Evolutionary conservation across 805 yeast genomes (phyloP), one percentile per base, ranked within the genome.

Genomic region (Metschnikowia noctiluminum): DNA sequence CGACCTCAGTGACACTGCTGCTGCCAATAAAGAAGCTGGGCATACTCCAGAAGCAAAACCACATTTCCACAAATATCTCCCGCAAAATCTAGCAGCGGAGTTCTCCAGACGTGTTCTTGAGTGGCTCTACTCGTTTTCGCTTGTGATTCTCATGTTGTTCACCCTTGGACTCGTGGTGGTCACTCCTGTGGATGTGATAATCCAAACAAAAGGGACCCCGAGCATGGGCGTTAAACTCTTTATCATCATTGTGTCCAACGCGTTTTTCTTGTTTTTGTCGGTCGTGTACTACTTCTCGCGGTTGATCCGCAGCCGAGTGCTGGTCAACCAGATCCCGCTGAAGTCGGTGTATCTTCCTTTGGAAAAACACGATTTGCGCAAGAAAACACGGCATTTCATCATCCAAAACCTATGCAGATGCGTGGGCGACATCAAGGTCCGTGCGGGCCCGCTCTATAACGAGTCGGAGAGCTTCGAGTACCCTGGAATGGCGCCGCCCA

Each of bases 131-230:
- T 71, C 77, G 12, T 61, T 71, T 21, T 72, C 81, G 16, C 64
- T 74, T 43, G 59, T 71, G 28, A 57, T 79, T 10, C 62, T 77
- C 28, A 52, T 75, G 44, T 51, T 57, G 13, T 31, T 62, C 27
- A 54, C 60, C 46, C 57, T 86, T 16, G 88, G 83, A 0, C 78
- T 90, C 47, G 71, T 83, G 28, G 71, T 87, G 1, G 87, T 86
- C 8, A 71, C 92, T 0, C 96, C 96, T 0, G 79, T 89, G 13
- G 97, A 92, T 65, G 81, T 89, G 30, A 81, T 90, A 51, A 71
- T 79, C 1, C 78, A 80, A 55, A 74, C 85, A 1, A 71, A 81
- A 2, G 71, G 71, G 7, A 68, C 80, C 4, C 66, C 74, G 11
- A 79, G 80, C 51, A 80, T 87, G 57, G 94, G 88, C 1, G 71